Evolutionary conservation across 2,329 filamentous ascomycete species (phyloP).

Genomic region (Tolypocladium amazonense): DNA sequence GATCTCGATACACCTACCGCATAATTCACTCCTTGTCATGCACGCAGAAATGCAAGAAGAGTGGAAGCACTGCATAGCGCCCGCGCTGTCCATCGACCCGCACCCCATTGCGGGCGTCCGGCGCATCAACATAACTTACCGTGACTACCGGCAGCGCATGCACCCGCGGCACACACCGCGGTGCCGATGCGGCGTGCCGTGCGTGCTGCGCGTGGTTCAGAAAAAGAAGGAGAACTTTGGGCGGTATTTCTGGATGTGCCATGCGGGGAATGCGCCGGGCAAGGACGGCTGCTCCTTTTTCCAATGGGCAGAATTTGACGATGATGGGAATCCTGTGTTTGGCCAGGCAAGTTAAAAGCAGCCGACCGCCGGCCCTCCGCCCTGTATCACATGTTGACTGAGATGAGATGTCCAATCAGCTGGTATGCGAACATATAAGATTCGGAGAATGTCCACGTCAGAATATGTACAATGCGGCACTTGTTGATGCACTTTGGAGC

Average conservation of each 20-base stretch:
- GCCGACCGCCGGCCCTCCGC: conserved; percentile 31
- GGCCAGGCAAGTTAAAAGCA: conserved; percentile 28
- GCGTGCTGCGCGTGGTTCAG: conserved; percentile 67
- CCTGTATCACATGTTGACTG: neutral
- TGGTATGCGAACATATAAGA: no score
- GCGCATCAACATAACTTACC: conserved; percentile 89
- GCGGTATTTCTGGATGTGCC: conserved; percentile 89
- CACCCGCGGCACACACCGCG: conserved; percentile 69
- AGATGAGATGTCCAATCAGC: neutral
- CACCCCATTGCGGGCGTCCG: conserved; percentile 73
- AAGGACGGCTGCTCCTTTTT: conserved; percentile 67
- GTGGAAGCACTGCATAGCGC: conserved; percentile 84
- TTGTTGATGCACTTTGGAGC: no score
- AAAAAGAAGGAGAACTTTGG: conserved; percentile 67
- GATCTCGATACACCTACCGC: conserved; percentile 85
- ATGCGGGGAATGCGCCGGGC: conserved; percentile 61
- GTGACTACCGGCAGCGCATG: conserved; percentile 68
- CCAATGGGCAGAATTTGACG: conserved; percentile 76
- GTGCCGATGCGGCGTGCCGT: conserved; percentile 63
- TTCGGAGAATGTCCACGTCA: no score
- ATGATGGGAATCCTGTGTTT: conserved; percentile 62
- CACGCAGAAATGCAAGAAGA: conserved; percentile 96
- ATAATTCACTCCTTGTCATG: conserved; percentile 92
- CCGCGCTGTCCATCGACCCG: conserved; percentile 66
- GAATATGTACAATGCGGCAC: neutral